Percentiles rank a stretch among this genome's conserved stretches.
These are phyloP conservation scores for Ceratocystis albifundus DNA, from an alignment of 2,329 filamentous ascomycete genomes.

Conservation along the genomic window DNA sequence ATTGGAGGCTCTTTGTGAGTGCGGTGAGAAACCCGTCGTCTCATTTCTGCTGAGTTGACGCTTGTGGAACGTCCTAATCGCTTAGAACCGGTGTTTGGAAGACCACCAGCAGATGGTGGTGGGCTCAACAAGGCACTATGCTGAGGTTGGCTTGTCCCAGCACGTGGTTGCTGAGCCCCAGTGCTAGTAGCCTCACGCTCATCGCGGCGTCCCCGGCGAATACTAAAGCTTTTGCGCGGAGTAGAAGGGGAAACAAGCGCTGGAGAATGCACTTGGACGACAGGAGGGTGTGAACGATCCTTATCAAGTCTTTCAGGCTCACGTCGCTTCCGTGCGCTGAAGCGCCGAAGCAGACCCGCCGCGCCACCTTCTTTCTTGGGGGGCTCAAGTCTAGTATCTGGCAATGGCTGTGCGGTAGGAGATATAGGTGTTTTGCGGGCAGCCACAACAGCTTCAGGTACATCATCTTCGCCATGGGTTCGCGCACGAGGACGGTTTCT, in stretches of 20 bases:
- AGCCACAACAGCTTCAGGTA: conserved; percentile 49
- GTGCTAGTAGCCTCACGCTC: conserved; percentile 36
- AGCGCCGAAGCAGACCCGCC: conserved; percentile 69
- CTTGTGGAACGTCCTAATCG: conserved; percentile 77
- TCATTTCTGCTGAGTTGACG: conserved; percentile 76
- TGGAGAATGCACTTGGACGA: conserved; percentile 68
- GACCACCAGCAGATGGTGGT: conserved; percentile 49
- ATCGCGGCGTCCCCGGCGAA: conserved; percentile 49
- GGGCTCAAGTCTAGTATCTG: conserved; percentile 44
- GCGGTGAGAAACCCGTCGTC: conserved; percentile 45
- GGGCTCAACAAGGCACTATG: conserved; percentile 70
- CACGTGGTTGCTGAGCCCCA: conserved; percentile 39
- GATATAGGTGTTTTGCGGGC: conserved; percentile 20
- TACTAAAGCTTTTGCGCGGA: conserved; percentile 79
- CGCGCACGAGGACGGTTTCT: conserved; percentile 73
- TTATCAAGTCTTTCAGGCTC: conserved; percentile 53
- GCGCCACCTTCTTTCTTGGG: conserved; percentile 83
- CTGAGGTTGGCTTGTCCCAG: conserved; percentile 55
- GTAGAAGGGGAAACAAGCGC: conserved; percentile 47
- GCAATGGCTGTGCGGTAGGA: conserved; percentile 32
- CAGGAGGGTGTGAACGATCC: conserved; percentile 57
- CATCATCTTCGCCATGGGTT: conserved; percentile 90
- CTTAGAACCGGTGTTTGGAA: conserved; percentile 48
- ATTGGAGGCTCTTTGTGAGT: conserved; percentile 53
- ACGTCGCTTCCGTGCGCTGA: conserved; percentile 73